phyloP scores from a whole-genome alignment of 2,329 filamentous ascomycete species.

The Verticillium nubilum region DNA sequence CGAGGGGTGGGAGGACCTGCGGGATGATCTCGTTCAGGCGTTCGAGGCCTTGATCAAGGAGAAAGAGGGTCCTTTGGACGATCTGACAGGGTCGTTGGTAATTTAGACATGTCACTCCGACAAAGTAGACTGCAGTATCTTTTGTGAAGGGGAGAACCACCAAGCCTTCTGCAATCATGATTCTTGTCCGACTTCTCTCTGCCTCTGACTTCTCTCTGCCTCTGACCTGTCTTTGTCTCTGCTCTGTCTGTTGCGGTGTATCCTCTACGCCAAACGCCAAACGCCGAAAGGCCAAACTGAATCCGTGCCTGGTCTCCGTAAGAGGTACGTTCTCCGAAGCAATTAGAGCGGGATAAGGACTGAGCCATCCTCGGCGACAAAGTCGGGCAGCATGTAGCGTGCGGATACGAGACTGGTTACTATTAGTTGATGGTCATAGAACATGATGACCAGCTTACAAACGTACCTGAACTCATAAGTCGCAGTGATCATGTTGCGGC shows the following conservation, averaged over 20 bases:
- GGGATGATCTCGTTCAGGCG: slow-evolving; percentile 64
- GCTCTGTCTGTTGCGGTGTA: no score
- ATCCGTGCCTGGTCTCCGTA: not conserved
- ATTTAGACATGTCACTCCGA: not conserved
- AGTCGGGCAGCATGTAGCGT: slow-evolving; percentile 23
- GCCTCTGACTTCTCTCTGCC: no score
- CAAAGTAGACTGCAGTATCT: no score
- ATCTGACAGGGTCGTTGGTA: not conserved
- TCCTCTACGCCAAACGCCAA: not conserved
- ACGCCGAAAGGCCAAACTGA: not conserved
- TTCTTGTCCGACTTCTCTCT: no score
- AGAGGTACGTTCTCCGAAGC: not conserved
- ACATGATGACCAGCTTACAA: no score
- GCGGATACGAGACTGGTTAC: slow-evolving; percentile 22
- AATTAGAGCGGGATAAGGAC: slow-evolving; percentile 22
- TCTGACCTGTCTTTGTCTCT: no score
- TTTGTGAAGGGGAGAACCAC: no score
- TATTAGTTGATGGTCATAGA: slow-evolving; percentile 7
- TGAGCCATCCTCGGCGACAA: slow-evolving; percentile 24
- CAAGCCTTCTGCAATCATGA: no score
- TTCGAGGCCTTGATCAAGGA: slow-evolving; percentile 49
- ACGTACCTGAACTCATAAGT: slow-evolving; percentile 26
- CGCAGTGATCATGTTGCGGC: slow-evolving; percentile 22
- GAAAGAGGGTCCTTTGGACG: slow-evolving; percentile 8
- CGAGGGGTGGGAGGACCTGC: slow-evolving; percentile 81